These are phyloP conservation scores for Hapsidospora chrysogenum DNA, from an alignment of 495 filamentous ascomycete species.

Conservation along the genomic window DNA sequence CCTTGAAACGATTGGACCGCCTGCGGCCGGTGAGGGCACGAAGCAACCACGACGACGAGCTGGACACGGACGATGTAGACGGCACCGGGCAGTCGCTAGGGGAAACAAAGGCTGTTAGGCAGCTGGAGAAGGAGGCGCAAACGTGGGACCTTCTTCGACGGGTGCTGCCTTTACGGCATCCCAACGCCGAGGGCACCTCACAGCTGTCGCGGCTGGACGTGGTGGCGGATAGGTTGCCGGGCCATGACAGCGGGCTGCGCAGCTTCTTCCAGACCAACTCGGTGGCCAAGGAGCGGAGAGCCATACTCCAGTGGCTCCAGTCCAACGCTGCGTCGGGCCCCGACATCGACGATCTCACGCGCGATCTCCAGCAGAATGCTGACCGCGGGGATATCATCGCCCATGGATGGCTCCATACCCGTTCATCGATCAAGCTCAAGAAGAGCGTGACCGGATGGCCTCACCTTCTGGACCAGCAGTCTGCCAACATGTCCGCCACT, in stretches of 20 bases:
- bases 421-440: slow-evolving; percentile 72
- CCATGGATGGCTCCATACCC: slow-evolving; percentile 83
- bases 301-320: slow-evolving; percentile 73
- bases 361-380: slow-evolving; percentile 52
- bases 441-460: slow-evolving; percentile 59
- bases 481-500: slow-evolving; percentile 35
- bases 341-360: slow-evolving; percentile 59
- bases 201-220: slow-evolving; percentile 13
- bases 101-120: slow-evolving; percentile 4
- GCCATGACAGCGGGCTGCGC: slow-evolving; percentile 17
- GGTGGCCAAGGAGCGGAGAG: slow-evolving; percentile 46
- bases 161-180: slow-evolving; percentile 34
- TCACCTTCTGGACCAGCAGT: slow-evolving; percentile 42
- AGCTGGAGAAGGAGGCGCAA: slow-evolving; percentile 50
- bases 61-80: slow-evolving; percentile 3
- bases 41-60: slow-evolving; percentile 12
- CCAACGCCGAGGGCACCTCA: slow-evolving; percentile 13
- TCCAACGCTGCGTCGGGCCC: slow-evolving; percentile 44
- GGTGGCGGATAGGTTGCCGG: slow-evolving; percentile 14
- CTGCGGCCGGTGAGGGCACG: slow-evolving; percentile 16
- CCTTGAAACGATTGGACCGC: slow-evolving; percentile 16
- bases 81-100: background rate
- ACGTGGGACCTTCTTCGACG: slow-evolving; percentile 74
- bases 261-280: slow-evolving; percentile 30
- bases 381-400: slow-evolving; percentile 51